Percentiles rank a stretch among this genome's conserved stretches.
phyloP scores from a whole-genome alignment of 176 grass and related monocot genomes.

The Themeda triandra region DNA sequence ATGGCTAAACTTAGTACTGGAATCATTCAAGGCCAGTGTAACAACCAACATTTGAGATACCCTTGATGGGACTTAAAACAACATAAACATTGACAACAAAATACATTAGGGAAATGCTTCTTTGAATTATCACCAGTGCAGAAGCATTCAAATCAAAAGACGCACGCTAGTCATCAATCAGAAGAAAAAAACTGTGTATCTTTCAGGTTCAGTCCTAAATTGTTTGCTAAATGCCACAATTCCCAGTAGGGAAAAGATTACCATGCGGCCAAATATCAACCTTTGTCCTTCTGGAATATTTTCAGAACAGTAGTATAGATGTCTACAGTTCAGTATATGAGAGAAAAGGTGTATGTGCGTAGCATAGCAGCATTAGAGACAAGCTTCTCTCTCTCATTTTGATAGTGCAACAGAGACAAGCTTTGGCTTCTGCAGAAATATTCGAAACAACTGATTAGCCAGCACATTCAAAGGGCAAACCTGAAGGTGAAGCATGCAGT shows the following conservation, averaged over 20 bases:
- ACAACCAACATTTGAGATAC: background rate
- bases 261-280: too few relatives aligned
- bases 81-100: background rate
- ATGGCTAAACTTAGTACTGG: background rate
- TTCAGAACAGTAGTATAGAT: too few relatives aligned
- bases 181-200: background rate
- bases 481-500: slow-evolving; percentile 87
- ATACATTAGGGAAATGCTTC: background rate
- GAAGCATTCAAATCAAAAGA: slow-evolving; percentile 6
- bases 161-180: background rate
- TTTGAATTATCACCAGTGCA: slow-evolving; percentile 21
- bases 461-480: slow-evolving; percentile 33
- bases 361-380: too few relatives aligned
- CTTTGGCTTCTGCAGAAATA: background rate
- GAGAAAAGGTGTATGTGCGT: too few relatives aligned
- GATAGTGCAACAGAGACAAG: background rate
- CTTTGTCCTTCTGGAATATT: too few relatives aligned
- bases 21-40: background rate
- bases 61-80: background rate
- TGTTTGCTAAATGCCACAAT: too few relatives aligned
- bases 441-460: background rate
- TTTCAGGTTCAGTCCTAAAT: too few relatives aligned
- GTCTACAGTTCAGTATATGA: too few relatives aligned
- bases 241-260: too few relatives aligned
- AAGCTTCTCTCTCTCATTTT: background rate